A percentile compares a stretch with the other conserved stretches of the same genome.
Evolutionary conservation across 2,329 filamentous ascomycete genomes (phyloP).

Genomic region (Alternaria arbusti): DNA sequence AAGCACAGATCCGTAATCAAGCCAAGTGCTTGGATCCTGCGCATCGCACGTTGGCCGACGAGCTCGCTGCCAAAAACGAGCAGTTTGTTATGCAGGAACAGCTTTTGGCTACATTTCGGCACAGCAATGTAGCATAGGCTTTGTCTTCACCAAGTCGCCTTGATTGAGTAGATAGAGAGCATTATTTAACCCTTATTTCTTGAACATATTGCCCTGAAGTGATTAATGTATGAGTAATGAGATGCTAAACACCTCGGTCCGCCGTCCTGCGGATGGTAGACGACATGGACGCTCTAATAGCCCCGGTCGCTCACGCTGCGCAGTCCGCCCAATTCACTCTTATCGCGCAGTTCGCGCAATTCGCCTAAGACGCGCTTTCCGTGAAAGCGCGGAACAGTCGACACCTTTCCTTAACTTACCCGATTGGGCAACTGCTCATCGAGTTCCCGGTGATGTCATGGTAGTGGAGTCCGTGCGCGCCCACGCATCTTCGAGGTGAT

Average conservation of each 20-base stretch:
- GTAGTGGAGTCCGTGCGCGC: not conserved
- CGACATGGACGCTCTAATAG: not conserved
- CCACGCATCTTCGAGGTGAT: not conserved
- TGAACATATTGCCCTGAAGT: not conserved
- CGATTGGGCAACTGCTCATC: too few species aligned
- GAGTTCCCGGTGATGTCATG: too few species aligned
- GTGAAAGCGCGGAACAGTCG: too few species aligned
- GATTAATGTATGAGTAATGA: not conserved
- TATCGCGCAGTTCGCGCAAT: not conserved
- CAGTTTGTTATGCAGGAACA: constrained; percentile 7
- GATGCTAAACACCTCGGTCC: not conserved
- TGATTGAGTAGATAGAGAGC: not conserved
- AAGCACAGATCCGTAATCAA: not conserved
- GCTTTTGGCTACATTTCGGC: not conserved
- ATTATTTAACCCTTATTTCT: not conserved
- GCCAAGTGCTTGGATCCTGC: not conserved
- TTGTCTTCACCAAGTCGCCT: not conserved
- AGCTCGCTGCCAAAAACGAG: constrained; percentile 16
- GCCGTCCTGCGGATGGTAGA: not conserved
- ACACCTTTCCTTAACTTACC: too few species aligned
- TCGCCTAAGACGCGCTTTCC: too few species aligned
- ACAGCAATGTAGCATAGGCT: not conserved
- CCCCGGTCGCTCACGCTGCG: not conserved
- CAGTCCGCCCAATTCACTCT: not conserved
- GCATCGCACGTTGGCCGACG: constrained; percentile 13